These are phyloP conservation scores for Colletotrichum ledebouriae DNA, from an alignment of 2,329 filamentous ascomycete species.

Conservation along the genomic window DNA sequence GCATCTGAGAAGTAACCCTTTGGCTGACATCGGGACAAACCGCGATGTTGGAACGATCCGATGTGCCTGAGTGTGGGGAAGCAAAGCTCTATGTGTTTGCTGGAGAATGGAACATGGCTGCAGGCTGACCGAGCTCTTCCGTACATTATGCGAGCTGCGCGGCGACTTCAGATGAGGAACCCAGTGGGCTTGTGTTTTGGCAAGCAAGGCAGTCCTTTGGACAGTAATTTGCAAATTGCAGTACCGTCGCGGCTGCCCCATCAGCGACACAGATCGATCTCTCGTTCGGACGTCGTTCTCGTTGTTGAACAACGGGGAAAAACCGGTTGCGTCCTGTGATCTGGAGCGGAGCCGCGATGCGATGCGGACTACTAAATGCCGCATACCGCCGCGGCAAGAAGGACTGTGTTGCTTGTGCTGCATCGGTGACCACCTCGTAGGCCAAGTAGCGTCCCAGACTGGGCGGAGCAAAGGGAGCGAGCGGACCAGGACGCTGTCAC, in stretches of 20 bases:
- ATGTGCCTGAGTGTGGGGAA: constrained; percentile 10
- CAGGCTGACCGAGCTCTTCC: background rate
- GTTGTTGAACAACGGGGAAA: background rate
- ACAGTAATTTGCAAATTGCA: background rate
- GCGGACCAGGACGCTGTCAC: constrained; percentile 13
- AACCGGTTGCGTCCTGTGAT: background rate
- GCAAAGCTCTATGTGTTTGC: constrained; percentile 11
- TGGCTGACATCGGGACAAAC: constrained; percentile 21
- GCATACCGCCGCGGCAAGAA: background rate
- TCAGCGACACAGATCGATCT: background rate
- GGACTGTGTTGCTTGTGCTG: constrained; percentile 1
- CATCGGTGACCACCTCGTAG: constrained; percentile 7
- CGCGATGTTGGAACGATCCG: constrained; percentile 5
- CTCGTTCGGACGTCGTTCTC: background rate
- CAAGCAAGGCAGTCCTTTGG: background rate
- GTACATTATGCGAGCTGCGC: background rate
- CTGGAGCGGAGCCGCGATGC: background rate
- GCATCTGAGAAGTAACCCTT: background rate
- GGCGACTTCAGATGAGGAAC: constrained; percentile 23
- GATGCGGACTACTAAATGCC: background rate
- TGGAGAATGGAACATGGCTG: background rate
- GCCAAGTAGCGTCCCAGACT: background rate
- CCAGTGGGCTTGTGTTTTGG: background rate
- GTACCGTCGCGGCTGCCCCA: background rate
- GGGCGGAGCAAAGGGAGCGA: constrained; percentile 19